A percentile compares a stretch with the other conserved stretches of the same genome.
Evolutionary conservation across 1,139 yeast species (phyloP).

Genomic region (Taphrina sp.): DNA sequence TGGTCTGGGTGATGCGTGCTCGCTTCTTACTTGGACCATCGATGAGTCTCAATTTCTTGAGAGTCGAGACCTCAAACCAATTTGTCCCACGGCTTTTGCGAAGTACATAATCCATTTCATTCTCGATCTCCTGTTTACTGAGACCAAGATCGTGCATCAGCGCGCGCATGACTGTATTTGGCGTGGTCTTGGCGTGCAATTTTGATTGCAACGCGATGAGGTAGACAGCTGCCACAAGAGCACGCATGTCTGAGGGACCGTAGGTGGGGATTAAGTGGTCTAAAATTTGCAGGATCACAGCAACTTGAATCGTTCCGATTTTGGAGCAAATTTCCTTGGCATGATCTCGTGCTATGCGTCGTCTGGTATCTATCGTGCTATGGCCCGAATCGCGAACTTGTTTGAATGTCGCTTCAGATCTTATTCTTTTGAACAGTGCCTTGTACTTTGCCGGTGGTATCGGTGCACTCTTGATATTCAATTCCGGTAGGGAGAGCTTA

Average conservation of each 20-base stretch:
- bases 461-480: constrained; percentile 11
- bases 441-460: constrained; percentile 13
- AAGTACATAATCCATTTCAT: background rate
- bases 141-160: constrained; percentile 7
- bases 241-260: constrained; percentile 4
- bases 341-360: constrained; percentile 19
- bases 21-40: constrained; percentile 1
- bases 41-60: constrained; percentile 1
- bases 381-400: constrained; percentile 18
- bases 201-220: constrained; percentile 2
- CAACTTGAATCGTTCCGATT: background rate
- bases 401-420: constrained; percentile 17
- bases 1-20: constrained; percentile 10
- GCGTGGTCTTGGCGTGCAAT: background rate
- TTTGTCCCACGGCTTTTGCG: constrained; percentile 2
- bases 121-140: constrained; percentile 10
- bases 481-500: constrained; percentile 12
- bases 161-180: background rate
- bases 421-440: constrained; percentile 9
- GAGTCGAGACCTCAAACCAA: constrained; percentile 7
- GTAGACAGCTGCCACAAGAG: constrained; percentile 11
- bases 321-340: constrained; percentile 12
- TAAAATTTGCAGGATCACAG: background rate
- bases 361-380: constrained; percentile 6
- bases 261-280: background rate